Percentiles rank a stretch among this genome's conserved stretches.
phyloP scores from a whole-genome alignment of 208 protist genomes.

The Trypanosoma avium region DNA sequence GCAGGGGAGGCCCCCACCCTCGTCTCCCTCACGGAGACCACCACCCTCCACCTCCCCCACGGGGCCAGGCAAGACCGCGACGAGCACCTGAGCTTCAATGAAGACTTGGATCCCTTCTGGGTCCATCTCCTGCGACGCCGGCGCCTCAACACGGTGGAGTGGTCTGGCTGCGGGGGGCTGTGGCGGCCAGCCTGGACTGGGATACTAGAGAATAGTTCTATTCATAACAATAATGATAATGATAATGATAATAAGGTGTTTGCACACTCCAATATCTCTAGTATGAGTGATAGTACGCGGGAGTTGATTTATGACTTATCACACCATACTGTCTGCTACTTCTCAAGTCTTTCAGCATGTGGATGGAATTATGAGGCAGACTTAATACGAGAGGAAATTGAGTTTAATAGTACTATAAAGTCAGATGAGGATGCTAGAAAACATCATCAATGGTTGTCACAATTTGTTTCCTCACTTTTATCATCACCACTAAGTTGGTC shows the following conservation, averaged over 20 bases:
- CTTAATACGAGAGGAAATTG: neutral
- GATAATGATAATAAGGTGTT: no score
- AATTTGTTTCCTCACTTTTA: constrained; percentile 82
- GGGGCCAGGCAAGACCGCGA: constrained; percentile 24
- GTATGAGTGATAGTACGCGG: constrained; percentile 11
- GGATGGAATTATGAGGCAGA: constrained; percentile 18
- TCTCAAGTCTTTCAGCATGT: constrained; percentile 75
- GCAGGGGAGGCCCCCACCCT: constrained; percentile 33
- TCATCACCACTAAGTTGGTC: constrained; percentile 80
- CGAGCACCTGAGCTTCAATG: constrained; percentile 55
- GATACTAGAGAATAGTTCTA: constrained; percentile 11
- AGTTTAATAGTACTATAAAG: neutral
- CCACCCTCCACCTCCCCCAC: constrained; percentile 29
- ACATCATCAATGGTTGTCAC: constrained; percentile 62
- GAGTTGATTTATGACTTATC: constrained; percentile 52
- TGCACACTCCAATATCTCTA: no score
- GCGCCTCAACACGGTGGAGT: constrained; percentile 58
- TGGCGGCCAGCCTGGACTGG: constrained; percentile 69
- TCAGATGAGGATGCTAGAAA: neutral
- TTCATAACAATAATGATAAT: no score
- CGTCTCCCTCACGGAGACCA: constrained; percentile 52
- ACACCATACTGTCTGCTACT: constrained; percentile 69
- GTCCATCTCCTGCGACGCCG: constrained; percentile 59
- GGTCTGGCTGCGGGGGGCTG: constrained; percentile 74
- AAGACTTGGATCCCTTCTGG: constrained; percentile 76